phyloP scores from a whole-genome alignment of 305 asterid species.

The Plantago lanceolata region DNA sequence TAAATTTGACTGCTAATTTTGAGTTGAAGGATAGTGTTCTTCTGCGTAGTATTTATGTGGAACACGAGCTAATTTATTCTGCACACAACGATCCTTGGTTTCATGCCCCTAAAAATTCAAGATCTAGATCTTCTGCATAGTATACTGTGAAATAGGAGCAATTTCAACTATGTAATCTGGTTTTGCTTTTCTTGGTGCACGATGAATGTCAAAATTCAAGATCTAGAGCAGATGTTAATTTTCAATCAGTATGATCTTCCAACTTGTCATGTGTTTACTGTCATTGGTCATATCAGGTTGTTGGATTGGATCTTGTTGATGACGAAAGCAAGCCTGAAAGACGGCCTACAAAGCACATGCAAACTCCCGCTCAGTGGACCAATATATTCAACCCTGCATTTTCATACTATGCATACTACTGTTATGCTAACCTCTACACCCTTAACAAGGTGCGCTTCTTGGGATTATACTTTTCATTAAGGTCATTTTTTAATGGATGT shows the following conservation, averaged over 20 bases:
- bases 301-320: slow-evolving; percentile 97
- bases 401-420: slow-evolving; percentile 88
- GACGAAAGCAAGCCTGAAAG: slow-evolving; percentile 99
- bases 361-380: slow-evolving; percentile 92
- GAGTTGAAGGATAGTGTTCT: neutral
- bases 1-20: neutral
- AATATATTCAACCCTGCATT: slow-evolving; percentile 86
- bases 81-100: no score
- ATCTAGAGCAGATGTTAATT: neutral
- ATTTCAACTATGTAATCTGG: no score
- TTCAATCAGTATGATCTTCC: neutral
- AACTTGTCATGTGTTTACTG: slow-evolving; percentile 1
- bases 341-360: slow-evolving; percentile 99
- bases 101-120: no score
- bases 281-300: slow-evolving; percentile 56
- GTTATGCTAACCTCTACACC: slow-evolving; percentile 94
- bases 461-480: neutral
- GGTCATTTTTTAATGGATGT: neutral
- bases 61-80: neutral
- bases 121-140: no score
- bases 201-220: no score
- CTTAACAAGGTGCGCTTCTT: slow-evolving; percentile 63
- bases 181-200: no score
- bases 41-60: neutral
- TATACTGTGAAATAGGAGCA: no score